Base-by-base conservation (phyloP, 345 rosid species). In the Camelina neglecta region DNA sequence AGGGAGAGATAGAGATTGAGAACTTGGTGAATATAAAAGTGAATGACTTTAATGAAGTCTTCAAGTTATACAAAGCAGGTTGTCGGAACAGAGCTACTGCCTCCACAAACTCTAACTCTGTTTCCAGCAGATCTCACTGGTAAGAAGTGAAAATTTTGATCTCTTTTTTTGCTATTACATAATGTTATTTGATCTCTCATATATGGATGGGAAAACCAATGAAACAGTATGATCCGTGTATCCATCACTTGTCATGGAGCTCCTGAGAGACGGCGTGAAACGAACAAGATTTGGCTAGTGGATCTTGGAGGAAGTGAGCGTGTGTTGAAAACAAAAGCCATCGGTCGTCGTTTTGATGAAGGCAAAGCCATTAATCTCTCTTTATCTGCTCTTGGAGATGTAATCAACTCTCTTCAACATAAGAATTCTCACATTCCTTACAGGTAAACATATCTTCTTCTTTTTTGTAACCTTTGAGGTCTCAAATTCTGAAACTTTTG, bases 291-390 rank as follows among this genome's bases (percentile, higher is more conserved):
- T 49, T 91, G 97, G 97, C 72, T 89, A 60, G 83, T 89, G 26
- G 97, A 91, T 72, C 90, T 89, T 18, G 97, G 95, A 41, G 97
- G 97, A 70, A 91, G 97, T 49, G 97, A 91, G 80, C 93, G 97
- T 13, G 93, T 88, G 63, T 75, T 85, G 75, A 92, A 92, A 86
- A 89, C 95, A 15, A 88, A 80, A 85, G 91, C 97, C 74, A 76
- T 71, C 76, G 97, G 97, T 44, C 86, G 83, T 81, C 89, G 97
- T 81, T 80, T 92, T 41, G 95, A 89, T 81, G 97, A 92, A 89
- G 97, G 97, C 72, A 89, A 86, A 86, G 95, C 95, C 36, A 92
- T 92, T 49, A 92, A 92, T 79, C 74, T 88, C 83, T 89, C 97
- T 20, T 90, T 89, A 54, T 92, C 91, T 55, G 90, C 95, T 69